Conservation (phyloP, 2,329 filamentous ascomycete genomes). For the Fusarium albidum region DNA sequence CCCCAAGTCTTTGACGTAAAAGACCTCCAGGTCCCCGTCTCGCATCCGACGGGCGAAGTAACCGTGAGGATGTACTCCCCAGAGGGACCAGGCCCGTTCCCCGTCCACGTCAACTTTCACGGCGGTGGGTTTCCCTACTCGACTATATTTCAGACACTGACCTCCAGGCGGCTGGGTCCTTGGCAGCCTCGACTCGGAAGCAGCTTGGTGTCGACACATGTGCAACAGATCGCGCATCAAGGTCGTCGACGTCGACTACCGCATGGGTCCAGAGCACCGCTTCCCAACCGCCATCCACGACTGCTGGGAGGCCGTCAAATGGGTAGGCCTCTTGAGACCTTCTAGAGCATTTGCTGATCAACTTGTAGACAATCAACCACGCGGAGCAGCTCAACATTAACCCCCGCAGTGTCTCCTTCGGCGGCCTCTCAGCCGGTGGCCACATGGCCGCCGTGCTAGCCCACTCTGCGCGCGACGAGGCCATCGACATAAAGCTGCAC, state of each 20-base stretch:
- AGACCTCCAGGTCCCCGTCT: constrained; percentile 36
- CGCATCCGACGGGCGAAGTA: constrained; percentile 35
- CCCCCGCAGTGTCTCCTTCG: constrained; percentile 33
- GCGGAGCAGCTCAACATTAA: constrained; percentile 23
- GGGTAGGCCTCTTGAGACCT: constrained; percentile 22
- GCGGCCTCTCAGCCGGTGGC: constrained; percentile 36
- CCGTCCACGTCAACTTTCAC: constrained; percentile 39
- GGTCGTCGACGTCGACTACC: constrained; percentile 42
- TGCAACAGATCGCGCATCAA: constrained; percentile 39
- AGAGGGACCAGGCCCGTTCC: constrained; percentile 38
- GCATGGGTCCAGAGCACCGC: constrained; percentile 38
- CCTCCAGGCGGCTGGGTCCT: constrained; percentile 38
- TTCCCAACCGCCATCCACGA: constrained; percentile 39
- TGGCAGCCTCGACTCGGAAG: constrained; percentile 36
- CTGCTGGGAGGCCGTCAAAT: constrained; percentile 42
- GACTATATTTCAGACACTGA: background rate
- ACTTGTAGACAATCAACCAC: constrained; percentile 12
- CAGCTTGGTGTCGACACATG: constrained; percentile 41
- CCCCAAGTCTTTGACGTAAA: constrained; percentile 17
- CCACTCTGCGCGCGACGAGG: constrained; percentile 45
- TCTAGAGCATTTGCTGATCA: background rate
- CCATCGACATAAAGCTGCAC: constrained; percentile 40
- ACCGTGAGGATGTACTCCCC: constrained; percentile 39
- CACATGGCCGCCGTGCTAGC: constrained; percentile 45
- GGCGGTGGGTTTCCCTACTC: constrained; percentile 23